Evolutionary conservation across 768 basidiomycete genomes (phyloP).

Genomic region (Podaxis mareebaensis): DNA sequence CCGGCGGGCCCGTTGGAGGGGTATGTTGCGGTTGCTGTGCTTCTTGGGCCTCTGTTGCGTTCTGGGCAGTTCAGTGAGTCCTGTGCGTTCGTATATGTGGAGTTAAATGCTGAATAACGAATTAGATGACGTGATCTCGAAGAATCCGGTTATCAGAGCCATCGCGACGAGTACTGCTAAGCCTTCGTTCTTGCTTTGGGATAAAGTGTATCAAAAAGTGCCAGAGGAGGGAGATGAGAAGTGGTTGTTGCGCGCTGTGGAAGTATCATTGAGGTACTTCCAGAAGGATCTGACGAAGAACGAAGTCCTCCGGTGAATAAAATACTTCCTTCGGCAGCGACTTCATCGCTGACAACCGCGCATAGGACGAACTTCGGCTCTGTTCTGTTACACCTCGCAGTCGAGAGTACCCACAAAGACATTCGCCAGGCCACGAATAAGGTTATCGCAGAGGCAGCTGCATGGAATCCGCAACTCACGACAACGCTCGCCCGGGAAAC

Average conservation of each 20-base stretch:
- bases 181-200: conserved; percentile 85
- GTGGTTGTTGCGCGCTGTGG: conserved; percentile 75
- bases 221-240: conserved; percentile 58
- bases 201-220: conserved; percentile 81
- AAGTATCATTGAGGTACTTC: conserved; percentile 50
- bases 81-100: conserved; percentile 2
- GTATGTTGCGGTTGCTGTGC: conserved; percentile 70
- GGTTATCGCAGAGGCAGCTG: conserved; percentile 40
- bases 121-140: conserved; percentile 45
- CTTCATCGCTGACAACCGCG: not conserved
- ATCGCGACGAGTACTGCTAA: conserved; percentile 57
- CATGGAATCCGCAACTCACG: conserved; percentile 45
- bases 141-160: conserved; percentile 47
- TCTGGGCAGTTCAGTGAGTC: conserved; percentile 54
- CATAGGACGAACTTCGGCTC: conserved; percentile 62
- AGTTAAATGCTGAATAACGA: conserved; percentile 10
- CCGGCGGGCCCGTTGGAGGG: conserved; percentile 78
- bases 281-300: conserved; percentile 51
- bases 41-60: conserved; percentile 61
- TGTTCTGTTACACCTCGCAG: conserved; percentile 66
- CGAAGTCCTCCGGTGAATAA: conserved; percentile 50
- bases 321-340: conserved; percentile 6
- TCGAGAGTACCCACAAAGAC: conserved; percentile 56
- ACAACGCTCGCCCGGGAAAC: conserved; percentile 62
- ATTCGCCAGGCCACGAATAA: conserved; percentile 49